phyloP scores from a whole-genome alignment of 768 basidiomycete species.

The Myochromella boudieri region DNA sequence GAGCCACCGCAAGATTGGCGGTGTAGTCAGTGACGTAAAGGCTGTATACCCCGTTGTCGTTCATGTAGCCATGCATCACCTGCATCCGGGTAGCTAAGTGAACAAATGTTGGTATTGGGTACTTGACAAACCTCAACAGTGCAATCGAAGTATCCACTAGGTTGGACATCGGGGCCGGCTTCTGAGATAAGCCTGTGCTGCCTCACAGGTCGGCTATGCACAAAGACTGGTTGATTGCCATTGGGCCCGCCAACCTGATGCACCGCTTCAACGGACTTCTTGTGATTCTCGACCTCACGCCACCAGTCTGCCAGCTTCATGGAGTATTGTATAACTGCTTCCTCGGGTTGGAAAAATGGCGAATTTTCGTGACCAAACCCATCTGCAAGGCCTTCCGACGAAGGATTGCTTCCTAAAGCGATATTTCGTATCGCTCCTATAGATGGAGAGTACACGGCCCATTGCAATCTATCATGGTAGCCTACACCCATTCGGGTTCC shows the following conservation, averaged over 20 bases:
- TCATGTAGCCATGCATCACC: slow-evolving; percentile 48
- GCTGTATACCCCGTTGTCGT: slow-evolving; percentile 36
- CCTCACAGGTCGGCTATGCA: slow-evolving; percentile 15
- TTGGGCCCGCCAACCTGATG: slow-evolving; percentile 20
- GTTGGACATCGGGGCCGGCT: slow-evolving; percentile 40
- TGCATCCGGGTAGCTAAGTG: slow-evolving; percentile 19
- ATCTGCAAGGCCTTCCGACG: slow-evolving; percentile 29
- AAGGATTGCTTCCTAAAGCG: slow-evolving; percentile 34
- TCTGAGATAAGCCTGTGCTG: slow-evolving; percentile 53
- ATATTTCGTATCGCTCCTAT: slow-evolving; percentile 37
- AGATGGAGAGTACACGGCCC: slow-evolving; percentile 52
- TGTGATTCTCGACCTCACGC: slow-evolving; percentile 30
- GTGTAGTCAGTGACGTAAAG: slow-evolving; percentile 73
- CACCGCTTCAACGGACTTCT: slow-evolving; percentile 11
- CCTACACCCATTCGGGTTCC: slow-evolving; percentile 39
- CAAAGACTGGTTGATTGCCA: slow-evolving; percentile 8
- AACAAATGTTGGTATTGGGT: not conserved
- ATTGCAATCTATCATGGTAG: slow-evolving; percentile 45
- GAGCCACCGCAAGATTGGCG: slow-evolving; percentile 30
- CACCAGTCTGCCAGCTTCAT: slow-evolving; percentile 50
- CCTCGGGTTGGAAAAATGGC: slow-evolving; percentile 43
- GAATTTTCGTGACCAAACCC: slow-evolving; percentile 40
- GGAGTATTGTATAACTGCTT: slow-evolving; percentile 44
- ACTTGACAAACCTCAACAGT: slow-evolving; percentile 51
- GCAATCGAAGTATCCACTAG: slow-evolving; percentile 59